Base-by-base conservation (phyloP, 192 early-diverging fungal genomes). In the Gigaspora rosea region DNA sequence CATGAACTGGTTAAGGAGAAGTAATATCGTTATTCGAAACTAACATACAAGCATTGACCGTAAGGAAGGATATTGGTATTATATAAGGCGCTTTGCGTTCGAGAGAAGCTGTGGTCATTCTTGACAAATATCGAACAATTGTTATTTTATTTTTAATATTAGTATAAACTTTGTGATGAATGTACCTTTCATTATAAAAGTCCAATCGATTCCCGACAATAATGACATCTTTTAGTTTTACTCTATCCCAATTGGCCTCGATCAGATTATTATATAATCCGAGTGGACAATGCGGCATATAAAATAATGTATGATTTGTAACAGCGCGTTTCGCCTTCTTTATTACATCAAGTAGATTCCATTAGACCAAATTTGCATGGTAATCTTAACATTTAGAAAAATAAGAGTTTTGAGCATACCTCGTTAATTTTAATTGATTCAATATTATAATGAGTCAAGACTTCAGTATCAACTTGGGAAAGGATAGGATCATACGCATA, bases 251-350 rank as follows among this genome's bases (percentile, higher is more conserved):
- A 35, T 85, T 85, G 16, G 75, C 49, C 35, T 77, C 77, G 4
- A 85, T 68, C 18, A 85, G 65, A 41, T 73, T 78, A 15, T 81
- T 80, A 41, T 85, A 85, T 20, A 85, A 76, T 13, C 81, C 81
- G 52, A 81, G 78, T 12, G 83, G 83, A 41, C 83, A 85, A 65
- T 85, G 83, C 1, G 83, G 83, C 83, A 85, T 85, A 51, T 78
- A 85, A 15, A 82, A 63, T 4, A 85, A 50, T 13, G 83, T 85
- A 13, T 64, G 66, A 12, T 65, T 20, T 41, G 66, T 47, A 4
- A 80, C 52, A 7, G n/a, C 7, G 4, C 73, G 52, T 13, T 80
- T 78, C 12, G 83, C 56, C 33, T 76, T 78, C 52, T 80, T 78
- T 54, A 0, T 76, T 8, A 75, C 79, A 56, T 80, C 77, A 61